Percentiles rank a stretch among this genome's conserved stretches.
Evolutionary conservation across 208 protist genomes (phyloP).

Genomic region (Crithidia fasciculata): DNA sequence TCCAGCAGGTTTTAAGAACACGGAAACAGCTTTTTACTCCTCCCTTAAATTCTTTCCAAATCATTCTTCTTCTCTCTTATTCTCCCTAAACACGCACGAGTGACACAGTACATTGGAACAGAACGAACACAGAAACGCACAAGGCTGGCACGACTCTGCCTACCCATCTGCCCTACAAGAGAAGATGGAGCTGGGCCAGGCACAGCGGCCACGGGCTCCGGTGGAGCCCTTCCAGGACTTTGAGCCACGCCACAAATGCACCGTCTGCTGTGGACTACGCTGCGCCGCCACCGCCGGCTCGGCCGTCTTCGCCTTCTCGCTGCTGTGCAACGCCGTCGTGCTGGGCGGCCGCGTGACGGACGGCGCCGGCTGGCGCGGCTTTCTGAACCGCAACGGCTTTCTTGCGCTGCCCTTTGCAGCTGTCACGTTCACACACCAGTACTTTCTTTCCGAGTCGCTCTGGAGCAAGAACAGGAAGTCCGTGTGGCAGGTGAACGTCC

Average conservation of each 20-base stretch:
- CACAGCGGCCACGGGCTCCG: conserved; percentile 47
- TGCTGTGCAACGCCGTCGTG: conserved; percentile 68
- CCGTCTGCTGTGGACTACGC: conserved; percentile 72
- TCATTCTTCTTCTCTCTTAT: neutral
- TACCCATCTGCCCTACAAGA: neutral
- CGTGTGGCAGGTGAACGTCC: conserved; percentile 63
- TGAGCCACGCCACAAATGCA: conserved; percentile 71
- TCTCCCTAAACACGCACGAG: neutral
- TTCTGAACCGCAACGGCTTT: conserved; percentile 69
- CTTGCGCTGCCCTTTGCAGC: conserved; percentile 67
- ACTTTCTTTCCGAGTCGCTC: conserved; percentile 78
- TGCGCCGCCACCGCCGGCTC: conserved; percentile 47
- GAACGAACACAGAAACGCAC: conserved; percentile 7
- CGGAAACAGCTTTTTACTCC: too few relatives aligned
- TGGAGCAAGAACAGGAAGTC: conserved; percentile 89
- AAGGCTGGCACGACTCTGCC: neutral
- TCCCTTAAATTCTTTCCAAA: conserved; percentile 12
- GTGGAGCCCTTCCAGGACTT: conserved; percentile 61
- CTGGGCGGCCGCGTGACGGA: conserved; percentile 55
- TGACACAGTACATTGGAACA: too few relatives aligned
- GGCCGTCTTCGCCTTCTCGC: conserved; percentile 48
- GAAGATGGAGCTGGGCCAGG: conserved; percentile 73
- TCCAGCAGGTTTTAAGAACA: too few relatives aligned
- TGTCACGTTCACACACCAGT: conserved; percentile 86
- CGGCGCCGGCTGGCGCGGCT: conserved; percentile 52